Percentiles rank a stretch among this genome's conserved stretches.
Conservation (phyloP, 176 grass and related monocot species). For the Carex cristatella region DNA sequence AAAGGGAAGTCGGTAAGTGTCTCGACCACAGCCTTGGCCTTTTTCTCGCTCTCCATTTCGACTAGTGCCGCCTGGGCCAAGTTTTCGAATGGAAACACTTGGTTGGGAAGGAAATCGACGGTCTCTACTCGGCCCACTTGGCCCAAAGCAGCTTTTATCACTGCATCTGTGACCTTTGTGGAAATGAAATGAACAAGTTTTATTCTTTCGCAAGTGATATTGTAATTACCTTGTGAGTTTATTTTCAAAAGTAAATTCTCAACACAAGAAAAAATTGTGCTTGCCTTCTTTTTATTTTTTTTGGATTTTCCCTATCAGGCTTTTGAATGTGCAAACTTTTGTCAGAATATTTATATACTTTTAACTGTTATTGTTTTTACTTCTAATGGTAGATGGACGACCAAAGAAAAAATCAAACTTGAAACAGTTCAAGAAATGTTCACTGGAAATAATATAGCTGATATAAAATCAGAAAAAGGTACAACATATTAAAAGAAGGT, state of each 20-base stretch:
- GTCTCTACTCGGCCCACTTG: slow-evolving; percentile 49
- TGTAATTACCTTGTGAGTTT: not conserved
- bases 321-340: not conserved
- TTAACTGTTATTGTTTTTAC: not conserved
- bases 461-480: not conserved
- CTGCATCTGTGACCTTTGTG: slow-evolving; percentile 21
- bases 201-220: not conserved
- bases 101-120: slow-evolving; percentile 45
- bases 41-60: slow-evolving; percentile 56
- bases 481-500: not conserved
- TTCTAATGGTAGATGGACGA: not conserved
- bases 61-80: slow-evolving; percentile 63
- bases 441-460: not conserved
- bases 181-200: not conserved
- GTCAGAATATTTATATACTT: not conserved
- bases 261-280: not conserved
- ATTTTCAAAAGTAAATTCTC: not conserved
- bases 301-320: not conserved
- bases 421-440: not conserved
- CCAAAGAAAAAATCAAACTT: not conserved
- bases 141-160: slow-evolving; percentile 42
- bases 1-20: slow-evolving; percentile 60
- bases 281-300: not conserved
- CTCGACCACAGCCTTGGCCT: slow-evolving; percentile 32
- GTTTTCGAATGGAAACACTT: slow-evolving; percentile 37